These are phyloP conservation scores for Suillus sp. DNA, from an alignment of 768 basidiomycete genomes.

Conservation along the genomic window DNA sequence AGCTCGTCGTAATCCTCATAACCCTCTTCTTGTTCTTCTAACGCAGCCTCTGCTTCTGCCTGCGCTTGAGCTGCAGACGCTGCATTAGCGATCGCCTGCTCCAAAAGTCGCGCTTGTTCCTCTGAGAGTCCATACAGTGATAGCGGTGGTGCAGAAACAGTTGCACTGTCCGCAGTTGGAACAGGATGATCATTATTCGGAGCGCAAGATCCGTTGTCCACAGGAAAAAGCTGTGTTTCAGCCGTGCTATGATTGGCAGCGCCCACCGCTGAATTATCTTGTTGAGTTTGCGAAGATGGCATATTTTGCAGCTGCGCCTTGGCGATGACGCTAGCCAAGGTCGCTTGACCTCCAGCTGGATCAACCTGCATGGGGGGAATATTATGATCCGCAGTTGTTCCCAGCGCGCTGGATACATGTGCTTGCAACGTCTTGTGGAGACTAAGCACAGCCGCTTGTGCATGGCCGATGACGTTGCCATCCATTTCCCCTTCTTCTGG, in stretches of 20 bases:
- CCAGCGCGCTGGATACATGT: constrained; percentile 58
- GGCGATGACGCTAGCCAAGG: constrained; percentile 71
- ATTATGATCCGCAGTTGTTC: constrained; percentile 33
- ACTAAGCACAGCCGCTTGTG: constrained; percentile 54
- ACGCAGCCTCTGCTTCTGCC: constrained; percentile 75
- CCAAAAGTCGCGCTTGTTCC: constrained; percentile 68
- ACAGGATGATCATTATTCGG: constrained; percentile 14
- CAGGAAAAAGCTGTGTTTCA: constrained; percentile 17
- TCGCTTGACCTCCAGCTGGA: constrained; percentile 61
- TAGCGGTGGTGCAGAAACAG: constrained; percentile 41
- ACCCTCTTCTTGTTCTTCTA: constrained; percentile 69
- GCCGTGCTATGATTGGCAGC: constrained; percentile 10
- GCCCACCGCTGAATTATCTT: constrained; percentile 11
- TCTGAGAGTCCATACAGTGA: constrained; percentile 74
- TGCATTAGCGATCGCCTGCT: constrained; percentile 74
- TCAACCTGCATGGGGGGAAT: constrained; percentile 38
- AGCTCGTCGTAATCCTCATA: constrained; percentile 48
- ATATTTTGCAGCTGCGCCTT: constrained; percentile 61
- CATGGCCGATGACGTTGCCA: constrained; percentile 45
- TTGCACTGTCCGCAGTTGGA: constrained; percentile 13
- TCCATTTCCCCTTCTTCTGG: constrained; percentile 68
- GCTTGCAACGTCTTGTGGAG: constrained; percentile 59
- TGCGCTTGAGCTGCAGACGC: constrained; percentile 76
- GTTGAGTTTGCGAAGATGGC: constrained; percentile 22
- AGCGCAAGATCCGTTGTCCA: constrained; percentile 9